A percentile compares a stretch with the other conserved stretches of the same genome.
phyloP scores from a whole-genome alignment of 805 yeast genomes.

The Candida hungchunana region DNA sequence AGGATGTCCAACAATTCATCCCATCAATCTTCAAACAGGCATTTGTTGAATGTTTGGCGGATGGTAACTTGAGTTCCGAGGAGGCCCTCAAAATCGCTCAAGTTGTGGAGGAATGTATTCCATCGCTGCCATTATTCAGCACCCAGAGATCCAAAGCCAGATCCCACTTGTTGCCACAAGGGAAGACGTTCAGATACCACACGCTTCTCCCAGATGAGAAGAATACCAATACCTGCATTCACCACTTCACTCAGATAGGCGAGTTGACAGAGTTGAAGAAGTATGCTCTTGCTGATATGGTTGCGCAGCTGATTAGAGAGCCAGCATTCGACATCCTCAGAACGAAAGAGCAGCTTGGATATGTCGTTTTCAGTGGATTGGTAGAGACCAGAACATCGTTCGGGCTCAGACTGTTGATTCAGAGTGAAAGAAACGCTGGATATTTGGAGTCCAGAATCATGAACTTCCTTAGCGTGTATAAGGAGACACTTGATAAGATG shows the following conservation, averaged over 20 bases:
- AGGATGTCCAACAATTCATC: slow-evolving; percentile 47
- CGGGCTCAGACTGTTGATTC: slow-evolving; percentile 73
- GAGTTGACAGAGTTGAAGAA: slow-evolving; percentile 37
- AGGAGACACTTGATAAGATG: slow-evolving; percentile 44
- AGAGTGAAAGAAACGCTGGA: slow-evolving; percentile 73
- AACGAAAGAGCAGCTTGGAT: slow-evolving; percentile 93
- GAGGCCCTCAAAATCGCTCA: slow-evolving; percentile 50
- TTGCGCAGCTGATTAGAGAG: slow-evolving; percentile 72
- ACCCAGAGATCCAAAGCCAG: slow-evolving; percentile 41
- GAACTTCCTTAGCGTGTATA: slow-evolving; percentile 50
- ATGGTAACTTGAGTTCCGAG: slow-evolving; percentile 62
- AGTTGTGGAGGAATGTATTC: slow-evolving; percentile 35
- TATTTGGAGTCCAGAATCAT: slow-evolving; percentile 77
- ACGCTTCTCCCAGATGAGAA: slow-evolving; percentile 53
- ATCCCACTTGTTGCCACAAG: slow-evolving; percentile 39
- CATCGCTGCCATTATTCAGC: slow-evolving; percentile 36
- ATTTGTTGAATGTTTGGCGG: slow-evolving; percentile 66
- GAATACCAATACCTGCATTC: slow-evolving; percentile 82
- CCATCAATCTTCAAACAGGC: slow-evolving; percentile 53
- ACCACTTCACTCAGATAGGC: slow-evolving; percentile 69
- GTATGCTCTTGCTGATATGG: slow-evolving; percentile 54
- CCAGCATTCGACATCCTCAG: slow-evolving; percentile 88
- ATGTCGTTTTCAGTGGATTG: slow-evolving; percentile 81
- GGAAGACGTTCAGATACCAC: slow-evolving; percentile 42
- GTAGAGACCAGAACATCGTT: slow-evolving; percentile 65